Conservation (phyloP, 106 monocot genomes). For the Triglochin maritima region DNA sequence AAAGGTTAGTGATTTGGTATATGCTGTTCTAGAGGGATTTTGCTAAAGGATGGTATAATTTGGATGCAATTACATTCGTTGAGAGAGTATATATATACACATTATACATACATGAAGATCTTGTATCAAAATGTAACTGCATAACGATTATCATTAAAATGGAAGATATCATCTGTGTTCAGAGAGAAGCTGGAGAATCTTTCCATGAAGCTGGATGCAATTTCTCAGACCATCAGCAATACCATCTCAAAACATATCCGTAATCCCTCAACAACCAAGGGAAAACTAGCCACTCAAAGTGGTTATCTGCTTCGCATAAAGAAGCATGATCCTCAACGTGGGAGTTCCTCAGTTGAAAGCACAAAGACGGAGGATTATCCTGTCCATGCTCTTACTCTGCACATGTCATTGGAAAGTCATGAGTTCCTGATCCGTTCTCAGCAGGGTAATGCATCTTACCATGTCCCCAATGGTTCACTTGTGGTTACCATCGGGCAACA, state of each 20-base stretch:
- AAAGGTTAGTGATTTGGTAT: too few species aligned
- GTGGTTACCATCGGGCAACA: constrained; percentile 30
- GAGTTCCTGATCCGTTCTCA: constrained; percentile 26
- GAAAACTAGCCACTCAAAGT: neutral
- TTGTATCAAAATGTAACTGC: neutral
- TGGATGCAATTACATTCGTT: neutral
- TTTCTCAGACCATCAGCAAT: neutral
- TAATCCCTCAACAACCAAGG: neutral
- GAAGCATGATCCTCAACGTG: constrained; percentile 1
- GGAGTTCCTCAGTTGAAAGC: neutral
- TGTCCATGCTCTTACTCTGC: constrained; percentile 32
- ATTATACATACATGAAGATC: too few species aligned
- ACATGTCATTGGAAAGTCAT: constrained; percentile 23
- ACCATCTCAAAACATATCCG: neutral
- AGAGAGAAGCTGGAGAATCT: constrained; percentile 1
- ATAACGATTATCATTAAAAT: neutral
- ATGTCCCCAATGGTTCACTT: constrained; percentile 16
- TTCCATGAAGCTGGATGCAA: neutral
- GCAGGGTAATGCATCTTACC: constrained; percentile 16
- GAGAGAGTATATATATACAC: too few species aligned
- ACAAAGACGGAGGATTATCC: neutral
- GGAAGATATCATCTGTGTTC: neutral
- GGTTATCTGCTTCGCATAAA: neutral
- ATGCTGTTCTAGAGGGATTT: too few species aligned
- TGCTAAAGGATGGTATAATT: too few species aligned